Conservation (phyloP, 2,329 filamentous ascomycete genomes). For the Fonsecaea erecta region DNA sequence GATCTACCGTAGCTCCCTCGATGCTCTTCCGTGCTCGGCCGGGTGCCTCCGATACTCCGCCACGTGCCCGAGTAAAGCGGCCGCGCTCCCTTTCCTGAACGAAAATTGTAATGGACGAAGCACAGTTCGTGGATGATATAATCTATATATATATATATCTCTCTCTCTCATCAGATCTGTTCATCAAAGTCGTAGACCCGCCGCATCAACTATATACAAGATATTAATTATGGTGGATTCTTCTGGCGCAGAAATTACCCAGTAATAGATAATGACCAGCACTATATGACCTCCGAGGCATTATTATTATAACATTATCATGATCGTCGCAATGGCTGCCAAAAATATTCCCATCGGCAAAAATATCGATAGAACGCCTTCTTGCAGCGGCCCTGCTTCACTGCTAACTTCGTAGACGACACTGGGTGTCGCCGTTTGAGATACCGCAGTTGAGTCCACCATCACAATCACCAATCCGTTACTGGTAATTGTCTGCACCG, state of each 20-base stretch:
- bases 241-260: not conserved
- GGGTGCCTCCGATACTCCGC: no score
- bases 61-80: no score
- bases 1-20: no score
- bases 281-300: not conserved
- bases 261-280: not conserved
- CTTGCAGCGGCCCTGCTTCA: conserved; percentile 23
- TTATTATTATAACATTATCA: conserved; percentile 26
- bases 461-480: conserved; percentile 32
- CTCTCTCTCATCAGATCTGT: not conserved
- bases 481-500: conserved; percentile 28
- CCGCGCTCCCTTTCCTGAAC: no score
- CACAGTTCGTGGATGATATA: no score
- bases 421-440: conserved; percentile 22
- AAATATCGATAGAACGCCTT: conserved; percentile 15
- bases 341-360: conserved; percentile 27
- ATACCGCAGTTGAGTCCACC: conserved; percentile 12
- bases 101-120: no score
- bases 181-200: conserved; percentile 5
- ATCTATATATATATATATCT: no score
- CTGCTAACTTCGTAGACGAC: conserved; percentile 27
- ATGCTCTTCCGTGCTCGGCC: no score
- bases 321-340: conserved; percentile 28
- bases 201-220: not conserved
- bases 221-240: not conserved